Conservation (phyloP, 176 grass and related monocot species). For the Triticum dicoccoides region DNA sequence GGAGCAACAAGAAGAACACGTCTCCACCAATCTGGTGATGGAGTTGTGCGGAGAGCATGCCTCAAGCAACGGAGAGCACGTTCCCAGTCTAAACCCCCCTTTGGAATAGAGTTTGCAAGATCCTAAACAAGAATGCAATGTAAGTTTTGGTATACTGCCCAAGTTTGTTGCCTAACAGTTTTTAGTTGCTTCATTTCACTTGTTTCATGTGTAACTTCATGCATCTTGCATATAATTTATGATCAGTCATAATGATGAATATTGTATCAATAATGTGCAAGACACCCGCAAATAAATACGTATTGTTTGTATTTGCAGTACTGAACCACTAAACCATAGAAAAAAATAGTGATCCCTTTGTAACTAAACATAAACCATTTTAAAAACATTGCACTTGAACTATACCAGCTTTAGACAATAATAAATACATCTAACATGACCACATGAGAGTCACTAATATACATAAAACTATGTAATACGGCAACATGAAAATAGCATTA, state of each 20-base stretch:
- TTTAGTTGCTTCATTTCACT: constrained; percentile 6
- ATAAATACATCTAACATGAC: constrained; percentile 5
- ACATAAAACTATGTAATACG: background rate
- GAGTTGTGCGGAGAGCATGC: constrained; percentile 90
- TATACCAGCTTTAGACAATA: constrained; percentile 5
- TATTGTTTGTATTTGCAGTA: constrained; percentile 5
- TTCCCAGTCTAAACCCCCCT: constrained; percentile 93
- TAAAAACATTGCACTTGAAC: background rate
- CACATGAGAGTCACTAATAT: background rate
- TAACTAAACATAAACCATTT: background rate
- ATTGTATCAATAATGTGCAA: constrained; percentile 3
- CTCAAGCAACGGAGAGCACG: constrained; percentile 91
- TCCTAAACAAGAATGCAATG: constrained; percentile 56
- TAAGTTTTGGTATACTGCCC: constrained; percentile 17
- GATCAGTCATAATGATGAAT: background rate
- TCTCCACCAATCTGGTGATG: constrained; percentile 99
- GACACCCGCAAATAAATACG: constrained; percentile 1
- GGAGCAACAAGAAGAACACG: constrained; percentile 93
- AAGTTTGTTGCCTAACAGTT: constrained; percentile 23
- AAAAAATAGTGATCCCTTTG: background rate
- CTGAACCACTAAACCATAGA: background rate
- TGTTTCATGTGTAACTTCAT: background rate
- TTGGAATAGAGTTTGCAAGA: constrained; percentile 87
- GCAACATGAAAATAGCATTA: background rate
- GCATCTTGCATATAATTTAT: constrained; percentile 9